These are phyloP conservation scores for Trametes versicolor DNA, from an alignment of 1,284 basidiomycete genomes.

Conservation along the genomic window DNA sequence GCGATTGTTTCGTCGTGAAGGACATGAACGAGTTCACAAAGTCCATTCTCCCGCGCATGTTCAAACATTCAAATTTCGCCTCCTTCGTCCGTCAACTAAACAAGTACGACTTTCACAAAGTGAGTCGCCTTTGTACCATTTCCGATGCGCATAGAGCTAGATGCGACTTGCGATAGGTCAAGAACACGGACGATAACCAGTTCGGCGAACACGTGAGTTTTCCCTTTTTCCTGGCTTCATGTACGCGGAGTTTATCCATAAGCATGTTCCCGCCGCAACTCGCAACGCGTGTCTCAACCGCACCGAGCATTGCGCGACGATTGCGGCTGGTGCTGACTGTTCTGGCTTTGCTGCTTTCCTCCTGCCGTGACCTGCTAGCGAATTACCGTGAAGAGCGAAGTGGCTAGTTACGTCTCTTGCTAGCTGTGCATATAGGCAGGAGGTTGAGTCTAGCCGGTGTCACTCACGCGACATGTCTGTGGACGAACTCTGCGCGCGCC, in stretches of 20 bases:
- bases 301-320: conserved; percentile 8
- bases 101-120: conserved; percentile 99
- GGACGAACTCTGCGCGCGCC: conserved; percentile 10
- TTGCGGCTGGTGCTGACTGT: conserved; percentile 10
- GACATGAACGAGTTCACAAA: conserved; percentile 99
- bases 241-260: conserved; percentile 14
- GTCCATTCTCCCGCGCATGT: conserved; percentile 92
- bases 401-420: conserved; percentile 3
- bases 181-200: conserved; percentile 82
- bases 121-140: conserved; percentile 42
- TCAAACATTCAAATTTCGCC: conserved; percentile 98
- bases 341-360: conserved; percentile 2
- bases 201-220: conserved; percentile 82
- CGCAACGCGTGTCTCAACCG: conserved; percentile 16
- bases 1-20: conserved; percentile 96
- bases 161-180: conserved; percentile 54
- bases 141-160: conserved; percentile 3
- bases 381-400: neutral
- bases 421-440: conserved; percentile 20
- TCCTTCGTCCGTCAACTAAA: conserved; percentile 95
- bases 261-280: conserved; percentile 18
- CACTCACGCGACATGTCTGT: conserved; percentile 20
- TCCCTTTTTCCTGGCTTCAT: conserved; percentile 10
- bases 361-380: conserved; percentile 20
- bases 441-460: conserved; percentile 5